Evolutionary conservation across 805 yeast species (phyloP).

Genomic region (Candida nemodendra): DNA sequence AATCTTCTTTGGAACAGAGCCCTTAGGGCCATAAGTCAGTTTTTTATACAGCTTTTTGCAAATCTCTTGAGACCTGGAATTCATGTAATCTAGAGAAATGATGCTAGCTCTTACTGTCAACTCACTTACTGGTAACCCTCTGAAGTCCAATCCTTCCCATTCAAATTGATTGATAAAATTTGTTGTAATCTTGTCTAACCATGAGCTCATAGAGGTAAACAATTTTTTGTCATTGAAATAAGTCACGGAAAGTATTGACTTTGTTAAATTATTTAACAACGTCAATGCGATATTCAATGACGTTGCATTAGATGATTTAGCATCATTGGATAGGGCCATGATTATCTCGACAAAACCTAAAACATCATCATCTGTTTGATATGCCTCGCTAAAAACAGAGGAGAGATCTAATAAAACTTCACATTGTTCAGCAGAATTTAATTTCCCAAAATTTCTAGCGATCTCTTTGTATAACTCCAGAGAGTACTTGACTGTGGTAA

Average conservation of each 20-base stretch:
- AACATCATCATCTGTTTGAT: conserved; percentile 32
- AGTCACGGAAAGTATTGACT: conserved; percentile 25
- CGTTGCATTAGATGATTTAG: conserved; percentile 28
- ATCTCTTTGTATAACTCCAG: conserved; percentile 25
- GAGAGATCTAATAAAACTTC: conserved; percentile 41
- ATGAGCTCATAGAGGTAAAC: conserved; percentile 9
- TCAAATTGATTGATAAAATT: conserved; percentile 31
- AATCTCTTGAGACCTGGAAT: conserved; percentile 31
- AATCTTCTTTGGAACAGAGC: conserved; percentile 52
- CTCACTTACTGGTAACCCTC: conserved; percentile 34
- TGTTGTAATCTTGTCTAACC: conserved; percentile 18
- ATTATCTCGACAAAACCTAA: conserved; percentile 34
- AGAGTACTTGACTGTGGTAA: conserved; percentile 50
- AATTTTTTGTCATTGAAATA: conserved; percentile 19
- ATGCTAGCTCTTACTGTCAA: conserved; percentile 43
- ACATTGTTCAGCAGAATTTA: conserved; percentile 34
- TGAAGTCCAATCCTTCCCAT: conserved; percentile 36
- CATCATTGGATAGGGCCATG: conserved; percentile 25
- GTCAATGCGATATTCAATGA: conserved; percentile 39
- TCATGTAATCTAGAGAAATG: conserved; percentile 37
- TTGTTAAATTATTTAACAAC: conserved; percentile 32
- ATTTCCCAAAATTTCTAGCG: conserved; percentile 21
- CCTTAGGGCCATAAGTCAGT: conserved; percentile 51
- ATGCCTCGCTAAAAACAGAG: conserved; percentile 34
- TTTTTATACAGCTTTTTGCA: conserved; percentile 45